A percentile compares a stretch with the other conserved stretches of the same genome.
Evolutionary conservation across 306 rosid genomes (phyloP).

Genomic region (Hippophae rhamnoides): DNA sequence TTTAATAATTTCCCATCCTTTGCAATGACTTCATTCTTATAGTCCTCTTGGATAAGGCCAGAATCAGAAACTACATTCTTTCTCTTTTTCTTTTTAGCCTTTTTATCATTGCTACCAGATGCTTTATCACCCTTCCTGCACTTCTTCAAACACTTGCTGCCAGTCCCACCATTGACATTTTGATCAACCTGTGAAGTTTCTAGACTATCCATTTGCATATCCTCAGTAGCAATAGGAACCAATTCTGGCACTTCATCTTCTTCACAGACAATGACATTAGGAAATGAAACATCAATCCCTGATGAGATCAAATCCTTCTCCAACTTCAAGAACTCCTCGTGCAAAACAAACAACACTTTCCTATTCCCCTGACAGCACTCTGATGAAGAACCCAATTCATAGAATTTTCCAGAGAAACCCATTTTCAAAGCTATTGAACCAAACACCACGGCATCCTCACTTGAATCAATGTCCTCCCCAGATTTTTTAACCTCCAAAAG

Average conservation of each 20-base stretch:
- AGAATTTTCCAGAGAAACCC: constrained; percentile 53
- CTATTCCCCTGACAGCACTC: constrained; percentile 81
- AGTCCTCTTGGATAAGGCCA: constrained; percentile 10
- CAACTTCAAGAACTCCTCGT: constrained; percentile 59
- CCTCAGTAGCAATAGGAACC: constrained; percentile 40
- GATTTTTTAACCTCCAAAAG: constrained; percentile 50
- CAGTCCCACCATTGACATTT: constrained; percentile 13
- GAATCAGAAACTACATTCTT: constrained; percentile 20
- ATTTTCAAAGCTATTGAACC: constrained; percentile 48
- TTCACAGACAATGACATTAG: constrained; percentile 30
- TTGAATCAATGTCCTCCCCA: constrained; percentile 39
- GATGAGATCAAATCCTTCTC: constrained; percentile 57
- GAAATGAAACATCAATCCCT: constrained; percentile 40
- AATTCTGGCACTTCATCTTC: constrained; percentile 52
- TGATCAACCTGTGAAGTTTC: constrained; percentile 22
- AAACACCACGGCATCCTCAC: constrained; percentile 26
- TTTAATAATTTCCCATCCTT: constrained; percentile 23
- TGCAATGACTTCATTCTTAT: constrained; percentile 21
- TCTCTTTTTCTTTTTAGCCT: constrained; percentile 24
- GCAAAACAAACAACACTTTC: constrained; percentile 53
- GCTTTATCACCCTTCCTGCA: constrained; percentile 28
- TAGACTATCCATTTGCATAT: constrained; percentile 18
- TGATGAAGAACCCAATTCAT: constrained; percentile 63
- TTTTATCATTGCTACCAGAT: constrained; percentile 6
- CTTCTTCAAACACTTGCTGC: constrained; percentile 37